Evolutionary conservation across 495 filamentous ascomycete species (phyloP).

Genomic region (Neurospora sp.): DNA sequence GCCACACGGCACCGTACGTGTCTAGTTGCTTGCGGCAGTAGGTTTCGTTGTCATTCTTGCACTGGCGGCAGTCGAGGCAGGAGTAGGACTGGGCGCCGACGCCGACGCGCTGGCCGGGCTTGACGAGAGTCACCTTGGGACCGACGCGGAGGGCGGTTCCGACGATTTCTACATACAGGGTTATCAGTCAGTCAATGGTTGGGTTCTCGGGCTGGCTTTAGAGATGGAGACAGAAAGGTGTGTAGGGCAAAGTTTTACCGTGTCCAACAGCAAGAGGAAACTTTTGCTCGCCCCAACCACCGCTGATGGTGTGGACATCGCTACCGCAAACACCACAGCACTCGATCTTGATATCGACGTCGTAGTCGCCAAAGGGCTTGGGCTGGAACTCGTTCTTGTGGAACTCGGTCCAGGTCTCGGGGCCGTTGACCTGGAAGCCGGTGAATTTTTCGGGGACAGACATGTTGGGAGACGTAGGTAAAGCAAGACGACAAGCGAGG

Average conservation of each 20-base stretch:
- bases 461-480: constrained; percentile 10
- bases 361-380: constrained; percentile 49
- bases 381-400: constrained; percentile 47
- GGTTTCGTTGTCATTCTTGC: constrained; percentile 50
- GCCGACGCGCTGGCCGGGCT: constrained; percentile 45
- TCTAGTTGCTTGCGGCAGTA: constrained; percentile 47
- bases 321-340: constrained; percentile 48
- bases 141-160: constrained; percentile 43
- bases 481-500: not conserved
- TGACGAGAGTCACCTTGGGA: constrained; percentile 43
- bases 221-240: not conserved
- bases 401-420: constrained; percentile 42
- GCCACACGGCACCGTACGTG: constrained; percentile 45
- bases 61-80: constrained; percentile 45
- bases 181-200: not conserved
- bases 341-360: constrained; percentile 46
- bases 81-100: constrained; percentile 47
- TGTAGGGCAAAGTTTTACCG: constrained; percentile 15
- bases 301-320: constrained; percentile 46
- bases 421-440: constrained; percentile 45
- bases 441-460: constrained; percentile 32
- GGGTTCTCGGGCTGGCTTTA: not conserved
- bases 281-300: constrained; percentile 44
- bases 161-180: constrained; percentile 27
- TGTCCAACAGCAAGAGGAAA: constrained; percentile 47